Base-by-base conservation (phyloP, 78 protist genomes). In the Chrysochromulina parva region DNA sequence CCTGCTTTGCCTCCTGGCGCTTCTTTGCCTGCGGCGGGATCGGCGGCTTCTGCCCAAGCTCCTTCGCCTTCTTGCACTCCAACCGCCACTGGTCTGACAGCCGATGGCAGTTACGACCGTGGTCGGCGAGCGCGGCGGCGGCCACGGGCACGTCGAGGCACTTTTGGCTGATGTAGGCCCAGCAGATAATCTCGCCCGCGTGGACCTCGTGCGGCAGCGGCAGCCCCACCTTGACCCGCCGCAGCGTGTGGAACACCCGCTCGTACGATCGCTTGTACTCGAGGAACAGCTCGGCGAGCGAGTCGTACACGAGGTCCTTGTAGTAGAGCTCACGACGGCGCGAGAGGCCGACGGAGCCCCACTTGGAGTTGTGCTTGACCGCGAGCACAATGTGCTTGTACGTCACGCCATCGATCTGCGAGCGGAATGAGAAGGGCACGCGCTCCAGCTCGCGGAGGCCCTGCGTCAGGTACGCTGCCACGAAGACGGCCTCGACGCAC, bases 311-410 rank as follows among this genome's bases (percentile, higher is more conserved):
- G 3, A 89, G 48, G 20, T 20, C 38, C n/a, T 92, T 92, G 94
- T 47, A 73, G 90, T 67, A 74, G 81, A 92, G 90, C 53, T 73
- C 89, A 1, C 38, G 53, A 47, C 73, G 85, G 9, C 94, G 81
- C 20, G 55, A 19, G 22, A 92, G 84, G 11, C 94, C 94, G 10
- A 92, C 53, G 47, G 92, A 84, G n/a, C 94, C 94, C 86, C 81
- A 92, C 80, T 57, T 13, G 26, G 24, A 1, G 76, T 2, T 50
- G 78, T 14, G 57, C 60, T n/a, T n/a, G 58, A 92, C 53, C 17
- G 88, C 94, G 55, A 92, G 92, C 13, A 92, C 78, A n/a, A 92
- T 92, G 88, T 92, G 94, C 84, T 91, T n/a, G 88, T 52, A 53
- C 59, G 24, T 50, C n/a, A 38, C 88, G 4, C 90, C 92, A 9